These are phyloP conservation scores for Aspergillus pseudotamarii DNA, from an alignment of 2,329 filamentous ascomycete species.

Conservation along the genomic window DNA sequence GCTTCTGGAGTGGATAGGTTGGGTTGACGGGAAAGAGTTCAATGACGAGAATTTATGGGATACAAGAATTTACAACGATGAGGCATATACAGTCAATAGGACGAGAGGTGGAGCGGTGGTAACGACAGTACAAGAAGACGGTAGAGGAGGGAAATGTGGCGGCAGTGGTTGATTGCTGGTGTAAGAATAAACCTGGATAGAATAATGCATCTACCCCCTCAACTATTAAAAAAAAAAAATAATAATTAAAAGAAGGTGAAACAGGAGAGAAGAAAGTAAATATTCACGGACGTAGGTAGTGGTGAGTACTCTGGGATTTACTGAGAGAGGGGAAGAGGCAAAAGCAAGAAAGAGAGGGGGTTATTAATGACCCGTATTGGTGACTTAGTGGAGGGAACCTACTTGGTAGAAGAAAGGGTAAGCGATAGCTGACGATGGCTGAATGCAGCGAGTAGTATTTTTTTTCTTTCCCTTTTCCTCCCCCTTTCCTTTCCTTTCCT, in stretches of 20 bases:
- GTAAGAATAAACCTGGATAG: not conserved
- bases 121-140: not conserved
- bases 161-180: not conserved
- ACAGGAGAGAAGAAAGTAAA: not conserved
- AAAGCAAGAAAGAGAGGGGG: conserved; percentile 14
- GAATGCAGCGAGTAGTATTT: conserved; percentile 20
- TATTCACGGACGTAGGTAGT: not conserved
- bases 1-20: not conserved
- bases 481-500: not conserved
- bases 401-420: conserved; percentile 14
- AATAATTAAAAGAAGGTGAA: not conserved
- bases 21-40: not conserved
- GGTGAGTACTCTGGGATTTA: not conserved
- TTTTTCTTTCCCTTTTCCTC: not conserved
- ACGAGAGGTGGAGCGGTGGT: not conserved
- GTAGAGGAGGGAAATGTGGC: not conserved
- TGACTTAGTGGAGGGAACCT: conserved; percentile 14
- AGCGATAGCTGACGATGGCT: conserved; percentile 12
- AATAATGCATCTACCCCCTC: not conserved
- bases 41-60: not conserved
- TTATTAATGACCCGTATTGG: conserved; percentile 5
- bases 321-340: conserved; percentile 7
- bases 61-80: not conserved
- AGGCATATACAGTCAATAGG: not conserved
- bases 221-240: not conserved